Conservation (phyloP, 148 eudicot species). For the Arbutus unedo region DNA sequence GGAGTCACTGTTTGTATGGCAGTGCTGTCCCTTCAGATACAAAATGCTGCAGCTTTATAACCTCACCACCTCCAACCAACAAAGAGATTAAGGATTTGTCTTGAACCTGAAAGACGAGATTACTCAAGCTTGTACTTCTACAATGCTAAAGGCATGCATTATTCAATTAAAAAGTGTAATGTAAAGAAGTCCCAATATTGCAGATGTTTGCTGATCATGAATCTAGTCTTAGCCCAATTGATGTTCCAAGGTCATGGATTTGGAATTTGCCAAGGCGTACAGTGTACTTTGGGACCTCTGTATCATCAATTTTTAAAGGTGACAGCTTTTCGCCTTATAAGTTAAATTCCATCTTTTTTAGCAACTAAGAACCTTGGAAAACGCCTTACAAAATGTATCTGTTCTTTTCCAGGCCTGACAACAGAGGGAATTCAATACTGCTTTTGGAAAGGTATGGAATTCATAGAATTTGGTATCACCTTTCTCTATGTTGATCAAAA, state of each 20-base stretch:
- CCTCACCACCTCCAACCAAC: not conserved
- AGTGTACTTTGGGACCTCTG: conserved; percentile 66
- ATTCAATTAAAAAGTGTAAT: not conserved
- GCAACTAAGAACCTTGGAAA: not conserved
- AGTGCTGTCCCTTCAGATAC: not conserved
- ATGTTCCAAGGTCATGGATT: conserved; percentile 53
- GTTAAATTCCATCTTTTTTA: not conserved
- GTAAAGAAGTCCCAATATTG: not conserved
- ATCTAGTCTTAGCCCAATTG: conserved; percentile 63
- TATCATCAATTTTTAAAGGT: conserved; percentile 65
- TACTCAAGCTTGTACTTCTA: not conserved
- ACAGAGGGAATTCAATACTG: conserved; percentile 51
- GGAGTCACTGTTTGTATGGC: not conserved
- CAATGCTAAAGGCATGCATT: not conserved
- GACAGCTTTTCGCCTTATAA: not conserved
- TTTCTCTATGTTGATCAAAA: not conserved
- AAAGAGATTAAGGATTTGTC: not conserved
- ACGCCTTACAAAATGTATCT: conserved; percentile 7
- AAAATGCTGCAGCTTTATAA: conserved; percentile 3
- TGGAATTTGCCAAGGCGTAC: conserved; percentile 62
- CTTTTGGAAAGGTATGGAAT: conserved; percentile 65
- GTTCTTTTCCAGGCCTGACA: conserved; percentile 42
- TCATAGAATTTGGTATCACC: not conserved
- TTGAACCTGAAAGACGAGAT: conserved; percentile 7
- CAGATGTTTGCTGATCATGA: conserved; percentile 77